A percentile compares a stretch with the other conserved stretches of the same genome.
Evolutionary conservation across 768 basidiomycete species (phyloP).

Genomic region (Kwoniella newhampshirensis): DNA sequence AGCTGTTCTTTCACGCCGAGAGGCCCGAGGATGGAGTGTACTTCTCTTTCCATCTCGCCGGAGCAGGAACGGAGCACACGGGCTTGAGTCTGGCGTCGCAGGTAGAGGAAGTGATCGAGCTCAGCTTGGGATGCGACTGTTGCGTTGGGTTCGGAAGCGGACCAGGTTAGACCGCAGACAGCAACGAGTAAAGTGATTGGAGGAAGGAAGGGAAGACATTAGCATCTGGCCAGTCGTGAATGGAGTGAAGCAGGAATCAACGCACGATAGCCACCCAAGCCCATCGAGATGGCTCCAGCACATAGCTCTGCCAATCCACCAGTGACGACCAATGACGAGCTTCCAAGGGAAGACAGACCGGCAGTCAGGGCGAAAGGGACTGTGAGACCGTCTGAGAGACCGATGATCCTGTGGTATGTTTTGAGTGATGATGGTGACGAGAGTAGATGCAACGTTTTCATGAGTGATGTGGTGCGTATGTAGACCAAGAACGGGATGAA

Average conservation of each 20-base stretch:
- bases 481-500: not conserved
- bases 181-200: not conserved
- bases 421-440: not conserved
- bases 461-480: too few species aligned
- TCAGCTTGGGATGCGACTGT: constrained; percentile 87
- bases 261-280: constrained; percentile 84
- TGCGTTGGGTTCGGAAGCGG: not conserved
- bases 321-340: constrained; percentile 85
- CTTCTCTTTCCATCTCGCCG: constrained; percentile 96
- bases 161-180: not conserved
- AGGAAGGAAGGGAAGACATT: not conserved
- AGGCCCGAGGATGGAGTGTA: constrained; percentile 79
- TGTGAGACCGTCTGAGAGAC: constrained; percentile 50
- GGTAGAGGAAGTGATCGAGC: constrained; percentile 87
- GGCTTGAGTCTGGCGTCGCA: constrained; percentile 68
- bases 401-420: constrained; percentile 46
- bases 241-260: constrained; percentile 10
- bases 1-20: constrained; percentile 83
- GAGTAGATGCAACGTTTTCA: not conserved
- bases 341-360: constrained; percentile 70
- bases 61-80: constrained; percentile 86
- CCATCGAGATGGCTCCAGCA: constrained; percentile 96
- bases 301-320: constrained; percentile 95
- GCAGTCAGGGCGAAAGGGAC: constrained; percentile 54
- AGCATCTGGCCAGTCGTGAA: too few species aligned